Evolutionary conservation across 2,329 filamentous ascomycete species (phyloP).

Genomic region (Dothidotthia symphoricarpi): DNA sequence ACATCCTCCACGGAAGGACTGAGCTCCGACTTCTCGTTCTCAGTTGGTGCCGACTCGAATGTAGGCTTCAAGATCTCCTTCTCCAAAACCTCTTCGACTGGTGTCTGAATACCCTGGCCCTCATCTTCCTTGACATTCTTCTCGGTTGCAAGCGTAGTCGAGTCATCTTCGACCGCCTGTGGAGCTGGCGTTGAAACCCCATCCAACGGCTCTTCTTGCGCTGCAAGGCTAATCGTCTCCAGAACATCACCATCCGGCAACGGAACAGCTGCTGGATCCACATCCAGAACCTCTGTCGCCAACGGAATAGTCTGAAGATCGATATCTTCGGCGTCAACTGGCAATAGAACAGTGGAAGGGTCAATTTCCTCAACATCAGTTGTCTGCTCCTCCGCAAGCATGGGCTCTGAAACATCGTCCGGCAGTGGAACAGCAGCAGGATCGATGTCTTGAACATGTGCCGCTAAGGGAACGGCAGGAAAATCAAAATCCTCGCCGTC

Average conservation of each 20-base stretch:
- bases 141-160: conserved; percentile 9
- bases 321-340: too few species aligned
- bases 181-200: conserved; percentile 1
- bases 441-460: too few species aligned
- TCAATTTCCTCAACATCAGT: too few species aligned
- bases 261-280: too few species aligned
- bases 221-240: not conserved
- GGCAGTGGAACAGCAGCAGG: too few species aligned
- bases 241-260: too few species aligned
- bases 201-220: conserved; percentile 5
- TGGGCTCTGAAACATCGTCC: too few species aligned
- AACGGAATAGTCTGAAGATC: too few species aligned
- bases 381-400: too few species aligned
- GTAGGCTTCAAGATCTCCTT: not conserved
- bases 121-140: conserved; percentile 27
- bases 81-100: conserved; percentile 5
- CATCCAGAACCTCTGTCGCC: too few species aligned
- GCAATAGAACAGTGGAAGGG: too few species aligned
- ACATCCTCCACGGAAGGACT: not conserved
- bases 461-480: too few species aligned
- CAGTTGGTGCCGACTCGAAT: not conserved
- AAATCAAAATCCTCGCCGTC: not conserved
- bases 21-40: conserved; percentile 1
- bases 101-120: conserved; percentile 9
- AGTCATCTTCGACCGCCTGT: conserved; percentile 3